A percentile compares a stretch with the other conserved stretches of the same genome.
phyloP scores from a whole-genome alignment of 768 basidiomycete genomes.

The Pleurotus citrinopileatus region DNA sequence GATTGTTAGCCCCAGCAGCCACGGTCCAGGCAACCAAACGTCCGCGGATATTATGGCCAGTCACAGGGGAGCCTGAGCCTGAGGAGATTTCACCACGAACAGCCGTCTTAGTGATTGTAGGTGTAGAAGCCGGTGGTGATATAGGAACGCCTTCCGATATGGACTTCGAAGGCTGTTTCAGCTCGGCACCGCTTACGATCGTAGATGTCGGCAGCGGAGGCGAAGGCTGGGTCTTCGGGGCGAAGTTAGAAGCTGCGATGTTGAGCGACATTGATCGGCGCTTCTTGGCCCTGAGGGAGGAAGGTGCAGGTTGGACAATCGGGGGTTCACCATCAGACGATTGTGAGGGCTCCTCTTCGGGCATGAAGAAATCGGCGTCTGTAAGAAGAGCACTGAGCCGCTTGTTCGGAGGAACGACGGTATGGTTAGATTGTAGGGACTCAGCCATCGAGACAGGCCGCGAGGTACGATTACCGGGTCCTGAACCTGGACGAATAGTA shows the following conservation, averaged over 20 bases:
- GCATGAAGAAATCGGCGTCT: slow-evolving; percentile 64
- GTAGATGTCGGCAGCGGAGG: slow-evolving; percentile 27
- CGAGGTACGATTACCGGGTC: slow-evolving; percentile 44
- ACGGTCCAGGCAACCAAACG: slow-evolving; percentile 47
- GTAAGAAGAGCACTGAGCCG: slow-evolving; percentile 66
- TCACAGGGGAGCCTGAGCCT: slow-evolving; percentile 27
- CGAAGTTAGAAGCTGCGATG: slow-evolving; percentile 28
- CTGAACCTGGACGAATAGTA: slow-evolving; percentile 59
- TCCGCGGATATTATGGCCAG: slow-evolving; percentile 42
- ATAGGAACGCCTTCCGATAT: slow-evolving; percentile 30
- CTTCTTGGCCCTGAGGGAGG: slow-evolving; percentile 46
- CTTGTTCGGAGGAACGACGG: slow-evolving; percentile 64
- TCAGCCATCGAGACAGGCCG: slow-evolving; percentile 79
- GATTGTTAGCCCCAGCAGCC: slow-evolving; percentile 16
- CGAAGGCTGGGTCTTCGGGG: slow-evolving; percentile 20
- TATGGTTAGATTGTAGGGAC: slow-evolving; percentile 70
- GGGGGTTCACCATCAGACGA: slow-evolving; percentile 14
- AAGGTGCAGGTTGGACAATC: slow-evolving; percentile 34
- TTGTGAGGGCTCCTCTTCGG: slow-evolving; percentile 54
- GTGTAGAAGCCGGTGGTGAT: slow-evolving; percentile 24
- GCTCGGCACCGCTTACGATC: slow-evolving; percentile 16
- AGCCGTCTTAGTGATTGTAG: slow-evolving; percentile 38
- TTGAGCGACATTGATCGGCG: slow-evolving; percentile 68
- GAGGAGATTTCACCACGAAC: slow-evolving; percentile 41
- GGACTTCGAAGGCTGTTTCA: slow-evolving; percentile 30